Evolutionary conservation across 139 green algal genomes (phyloP), one percentile per base, ranked within the genome.

Genomic region (Chlamydomonas incerta): DNA sequence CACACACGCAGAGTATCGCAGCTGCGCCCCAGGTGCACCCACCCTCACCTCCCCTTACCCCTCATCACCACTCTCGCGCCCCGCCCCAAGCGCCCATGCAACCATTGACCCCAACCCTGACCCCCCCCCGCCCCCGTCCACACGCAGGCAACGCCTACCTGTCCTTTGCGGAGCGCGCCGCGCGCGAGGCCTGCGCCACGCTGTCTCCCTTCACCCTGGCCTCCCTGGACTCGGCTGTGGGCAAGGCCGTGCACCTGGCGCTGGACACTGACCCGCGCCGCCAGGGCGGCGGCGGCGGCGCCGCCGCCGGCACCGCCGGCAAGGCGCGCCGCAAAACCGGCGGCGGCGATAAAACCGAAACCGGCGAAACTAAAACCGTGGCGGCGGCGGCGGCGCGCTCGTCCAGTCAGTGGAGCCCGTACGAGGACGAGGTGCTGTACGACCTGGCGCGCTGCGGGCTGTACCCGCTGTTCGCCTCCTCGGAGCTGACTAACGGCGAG

Each of bases 371-470:
- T n/a, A n/a, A n/a, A n/a, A n/a, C n/a, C n/a, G n/a, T n/a, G n/a
- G n/a, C n/a, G n/a, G n/a, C n/a, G n/a, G n/a, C n/a, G n/a, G n/a
- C n/a, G n/a, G n/a, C n/a, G n/a, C n/a, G n/a, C n/a, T n/a, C n/a
- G n/a, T n/a, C n/a, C n/a, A n/a, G n/a, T n/a, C n/a, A n/a, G 3
- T 82, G 74, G 74, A 58, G 74, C 8, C 74, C 74, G 23, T 82
- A 82, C 31, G 74, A 82, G 74, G 74, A 82, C 74, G 74, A 82
- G 74, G 57, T 82, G 57, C 74, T 82, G 33, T 24, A 17, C 28
- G 74, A 82, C 74, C 74, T 82, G 57, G n/a, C 72, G 23, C 24
- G 6, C 58, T 71, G 23, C 21, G 74, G 74, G 14, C 13, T 82
- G 14, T 82, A 72, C 60, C 74, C 74, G 74, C 57, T 82, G 10